Percentiles rank a stretch among this genome's conserved stretches.
These are phyloP conservation scores for Quercus wislizeni DNA, from an alignment of 306 rosid species.

Conservation along the genomic window DNA sequence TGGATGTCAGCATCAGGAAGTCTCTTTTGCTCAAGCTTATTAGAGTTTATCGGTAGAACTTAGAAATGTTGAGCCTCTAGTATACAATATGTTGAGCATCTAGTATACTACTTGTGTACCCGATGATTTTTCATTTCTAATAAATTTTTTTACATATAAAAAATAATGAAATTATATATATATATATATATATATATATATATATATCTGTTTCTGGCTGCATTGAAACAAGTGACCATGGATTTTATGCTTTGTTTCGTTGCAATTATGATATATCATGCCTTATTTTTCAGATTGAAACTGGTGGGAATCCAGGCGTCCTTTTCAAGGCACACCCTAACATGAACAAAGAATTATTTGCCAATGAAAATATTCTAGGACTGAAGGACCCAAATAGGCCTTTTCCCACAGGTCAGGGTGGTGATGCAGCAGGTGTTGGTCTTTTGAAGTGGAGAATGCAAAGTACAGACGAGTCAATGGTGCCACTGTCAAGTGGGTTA, in stretches of 20 bases:
- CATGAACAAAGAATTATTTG: constrained; percentile 90
- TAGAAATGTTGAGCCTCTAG: too few species aligned
- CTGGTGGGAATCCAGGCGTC: constrained; percentile 76
- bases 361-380: constrained; percentile 65
- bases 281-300: constrained; percentile 62
- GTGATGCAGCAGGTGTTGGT: constrained; percentile 83
- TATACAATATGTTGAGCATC: too few species aligned
- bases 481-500: constrained; percentile 74
- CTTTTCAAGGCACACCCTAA: constrained; percentile 97
- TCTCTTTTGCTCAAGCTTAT: too few species aligned
- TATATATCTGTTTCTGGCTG: not conserved
- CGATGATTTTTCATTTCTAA: too few species aligned
- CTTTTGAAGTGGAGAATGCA: constrained; percentile 93
- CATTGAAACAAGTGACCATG: not conserved
- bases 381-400: constrained; percentile 83
- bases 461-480: constrained; percentile 79
- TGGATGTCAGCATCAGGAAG: too few species aligned
- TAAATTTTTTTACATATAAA: too few species aligned
- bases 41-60: too few species aligned
- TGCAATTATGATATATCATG: not conserved
- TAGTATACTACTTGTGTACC: too few species aligned
- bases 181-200: not conserved
- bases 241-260: constrained; percentile 20
- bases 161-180: too few species aligned
- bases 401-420: constrained; percentile 84